A percentile compares a stretch with the other conserved stretches of the same genome.
phyloP scores from a whole-genome alignment of 371 early-diverging fungal genomes.

The Coemansia sp. region DNA sequence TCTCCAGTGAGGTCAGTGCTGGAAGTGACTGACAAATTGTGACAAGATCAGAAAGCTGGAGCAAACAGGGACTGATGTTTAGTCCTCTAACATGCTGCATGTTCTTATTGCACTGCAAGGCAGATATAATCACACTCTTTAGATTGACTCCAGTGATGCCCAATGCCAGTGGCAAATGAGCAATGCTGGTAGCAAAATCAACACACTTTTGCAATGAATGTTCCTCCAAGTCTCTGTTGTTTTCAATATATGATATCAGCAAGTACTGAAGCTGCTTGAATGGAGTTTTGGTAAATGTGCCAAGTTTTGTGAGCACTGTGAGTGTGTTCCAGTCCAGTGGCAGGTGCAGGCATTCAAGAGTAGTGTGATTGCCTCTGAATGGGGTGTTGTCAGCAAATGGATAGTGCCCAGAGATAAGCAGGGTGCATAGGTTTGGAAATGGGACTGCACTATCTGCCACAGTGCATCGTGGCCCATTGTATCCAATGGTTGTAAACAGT shows the following conservation, averaged over 20 bases:
- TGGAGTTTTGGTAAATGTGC: neutral
- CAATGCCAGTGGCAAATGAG: neutral
- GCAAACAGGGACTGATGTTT: neutral
- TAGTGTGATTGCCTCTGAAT: neutral
- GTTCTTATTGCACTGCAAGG: neutral
- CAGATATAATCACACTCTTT: neutral
- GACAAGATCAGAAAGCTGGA: no score
- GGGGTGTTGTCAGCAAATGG: neutral
- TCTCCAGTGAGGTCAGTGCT: neutral
- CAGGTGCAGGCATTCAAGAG: neutral
- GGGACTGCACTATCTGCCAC: neutral
- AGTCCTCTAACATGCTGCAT: neutral
- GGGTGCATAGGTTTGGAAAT: neutral
- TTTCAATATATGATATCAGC: neutral
- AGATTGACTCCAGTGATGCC: neutral
- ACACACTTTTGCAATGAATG: neutral
- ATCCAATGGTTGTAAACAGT: neutral
- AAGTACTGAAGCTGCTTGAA: neutral
- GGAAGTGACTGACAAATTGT: neutral
- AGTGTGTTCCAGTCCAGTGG: neutral
- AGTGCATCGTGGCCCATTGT: neutral
- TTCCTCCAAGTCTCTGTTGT: neutral
- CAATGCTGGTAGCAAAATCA: neutral
- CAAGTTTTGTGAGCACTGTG: neutral
- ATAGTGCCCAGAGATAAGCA: neutral